Base-by-base conservation (phyloP, 2,329 filamentous ascomycete genomes). In the Colletotrichum zoysiae region DNA sequence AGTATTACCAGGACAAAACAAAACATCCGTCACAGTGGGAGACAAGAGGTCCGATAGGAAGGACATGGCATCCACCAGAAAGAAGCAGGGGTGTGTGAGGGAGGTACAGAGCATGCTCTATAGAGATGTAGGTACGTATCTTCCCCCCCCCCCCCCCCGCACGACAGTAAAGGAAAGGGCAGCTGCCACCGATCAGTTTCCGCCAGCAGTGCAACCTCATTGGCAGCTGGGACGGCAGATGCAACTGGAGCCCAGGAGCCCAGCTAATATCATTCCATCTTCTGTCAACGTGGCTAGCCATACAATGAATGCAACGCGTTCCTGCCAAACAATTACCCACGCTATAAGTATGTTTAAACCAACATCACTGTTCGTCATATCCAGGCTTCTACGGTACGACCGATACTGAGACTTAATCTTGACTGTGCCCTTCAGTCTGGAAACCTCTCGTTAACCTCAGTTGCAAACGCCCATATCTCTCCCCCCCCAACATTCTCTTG, bases 21-120 rank as follows among this genome's bases (percentile, higher is more conserved):
- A 6, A 55, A 55, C 30, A 35, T 7, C 30, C 59, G 59, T 62
- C 60, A 63, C 60, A 51, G n/a, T 18, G 33, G 44, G n/a, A 38
- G 33, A 56, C 33, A 7, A 56, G 53, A 38, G 12, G 23, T 26
- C 56, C 23, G 35, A 40, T 58, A 42, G 12, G 56, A 42, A 42
- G 12, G 56, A 42, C 55, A 18, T 12, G 8, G 35, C 35, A 33
- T n/a, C 23, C 33, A 38, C 9, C 33, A 46, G 44, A 11, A 46
- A 26, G n/a, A 26, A 18, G n/a, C n/a, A 42, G 35, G 38, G 35
- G 20, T n/a, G 20, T n/a, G 20, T 14, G 18, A 11, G 5, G 30
- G 55, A 14, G n/a, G 8, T 12, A 40, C 14, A 38, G 6, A 18
- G 42, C 42, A 18, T 42, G 16, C 14, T 16, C 14, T 12, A 40